Percentiles rank a stretch among this genome's conserved stretches.
These are phyloP conservation scores for Phytophthora hibernalis DNA, from an alignment of 352 stramenopile genomes.

Conservation along the genomic window DNA sequence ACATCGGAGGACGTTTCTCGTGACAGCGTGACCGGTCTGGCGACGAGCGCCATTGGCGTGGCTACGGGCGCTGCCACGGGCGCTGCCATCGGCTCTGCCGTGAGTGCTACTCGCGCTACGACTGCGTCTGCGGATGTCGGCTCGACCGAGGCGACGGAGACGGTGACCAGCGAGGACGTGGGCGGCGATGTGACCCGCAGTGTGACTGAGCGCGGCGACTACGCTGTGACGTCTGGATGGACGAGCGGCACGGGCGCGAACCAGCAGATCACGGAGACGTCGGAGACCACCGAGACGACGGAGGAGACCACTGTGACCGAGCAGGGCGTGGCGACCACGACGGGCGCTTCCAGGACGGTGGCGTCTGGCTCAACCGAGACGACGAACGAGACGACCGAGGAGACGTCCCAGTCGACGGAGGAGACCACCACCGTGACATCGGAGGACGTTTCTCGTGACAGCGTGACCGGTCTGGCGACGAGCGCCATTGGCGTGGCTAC, in stretches of 20 bases:
- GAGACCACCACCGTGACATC: conserved; percentile 1
- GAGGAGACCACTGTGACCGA: conserved; percentile 9
- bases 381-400: neutral
- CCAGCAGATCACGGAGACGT: conserved; percentile 2
- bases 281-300: neutral
- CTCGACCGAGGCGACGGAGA: conserved; percentile 3
- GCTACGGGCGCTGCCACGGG: neutral
- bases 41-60: neutral
- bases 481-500: neutral
- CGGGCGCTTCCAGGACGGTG: neutral
- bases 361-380: conserved; percentile 11
- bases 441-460: neutral
- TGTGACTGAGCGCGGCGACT: neutral
- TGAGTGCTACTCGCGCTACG: neutral
- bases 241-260: neutral
- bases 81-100: neutral
- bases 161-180: neutral
- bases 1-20: neutral
- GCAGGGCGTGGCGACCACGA: neutral
- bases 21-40: neutral
- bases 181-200: neutral
- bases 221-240: neutral
- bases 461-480: neutral
- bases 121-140: neutral
- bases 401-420: neutral